Conservation (phyloP, 2,329 filamentous ascomycete genomes). For the Leptographium radiaticola region DNA sequence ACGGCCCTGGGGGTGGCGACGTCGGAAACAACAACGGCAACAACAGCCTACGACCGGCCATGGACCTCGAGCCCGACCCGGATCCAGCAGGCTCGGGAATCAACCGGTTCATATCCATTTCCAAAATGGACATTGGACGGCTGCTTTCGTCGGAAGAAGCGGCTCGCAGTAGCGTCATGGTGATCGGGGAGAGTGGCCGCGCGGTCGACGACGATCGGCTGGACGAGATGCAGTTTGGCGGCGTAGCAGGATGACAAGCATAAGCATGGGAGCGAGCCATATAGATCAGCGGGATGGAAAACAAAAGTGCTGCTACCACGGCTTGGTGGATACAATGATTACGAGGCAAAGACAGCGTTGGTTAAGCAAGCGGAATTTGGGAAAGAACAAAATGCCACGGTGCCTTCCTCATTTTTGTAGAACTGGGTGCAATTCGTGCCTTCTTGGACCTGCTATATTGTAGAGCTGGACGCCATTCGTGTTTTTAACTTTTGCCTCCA, state of each 20-base stretch:
- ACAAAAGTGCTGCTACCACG: neutral
- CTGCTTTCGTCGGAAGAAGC: conserved; percentile 10
- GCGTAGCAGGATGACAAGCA: neutral
- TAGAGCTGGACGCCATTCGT: too few species aligned
- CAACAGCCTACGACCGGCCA: conserved; percentile 1
- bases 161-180: neutral
- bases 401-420: too few species aligned
- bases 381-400: neutral
- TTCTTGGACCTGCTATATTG: too few species aligned
- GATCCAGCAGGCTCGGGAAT: conserved; percentile 1
- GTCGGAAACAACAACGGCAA: neutral
- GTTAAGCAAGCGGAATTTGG: neutral
- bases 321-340: neutral
- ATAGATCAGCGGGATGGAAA: neutral
- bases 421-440: too few species aligned
- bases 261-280: neutral
- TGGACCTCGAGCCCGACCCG: conserved; percentile 7
- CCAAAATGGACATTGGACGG: conserved; percentile 13
- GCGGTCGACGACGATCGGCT: conserved; percentile 8
- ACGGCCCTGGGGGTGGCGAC: neutral
- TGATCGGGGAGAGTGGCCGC: neutral
- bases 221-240: conserved; percentile 10
- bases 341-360: neutral
- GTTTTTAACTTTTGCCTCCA: too few species aligned
- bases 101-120: conserved; percentile 10